phyloP scores from a whole-genome alignment of 306 rosid species.

The Casuarina cunninghamiana region DNA sequence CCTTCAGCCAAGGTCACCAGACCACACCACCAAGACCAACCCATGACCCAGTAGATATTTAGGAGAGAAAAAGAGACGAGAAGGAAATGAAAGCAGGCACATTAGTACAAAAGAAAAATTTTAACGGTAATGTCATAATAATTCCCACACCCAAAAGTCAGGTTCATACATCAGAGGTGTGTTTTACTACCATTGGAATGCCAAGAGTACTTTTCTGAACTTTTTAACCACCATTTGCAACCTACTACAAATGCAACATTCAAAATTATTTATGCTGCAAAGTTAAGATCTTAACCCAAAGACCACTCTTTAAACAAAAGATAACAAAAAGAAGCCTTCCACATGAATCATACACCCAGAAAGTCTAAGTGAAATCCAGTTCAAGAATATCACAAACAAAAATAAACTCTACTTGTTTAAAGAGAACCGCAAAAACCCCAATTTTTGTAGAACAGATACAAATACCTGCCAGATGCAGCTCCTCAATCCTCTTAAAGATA shows the following conservation, averaged over 20 bases:
- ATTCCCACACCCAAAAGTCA: conserved; percentile 4
- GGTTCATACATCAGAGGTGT: too few species aligned
- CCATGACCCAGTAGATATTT: conserved; percentile 5
- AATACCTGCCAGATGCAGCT: conserved; percentile 64
- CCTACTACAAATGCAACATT: not conserved
- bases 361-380: not conserved
- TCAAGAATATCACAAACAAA: not conserved
- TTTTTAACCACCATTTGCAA: not conserved
- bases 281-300: not conserved
- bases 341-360: not conserved
- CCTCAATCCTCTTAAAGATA: conserved; percentile 41
- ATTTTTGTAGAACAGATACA: conserved; percentile 59
- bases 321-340: not conserved
- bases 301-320: not conserved
- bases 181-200: not conserved
- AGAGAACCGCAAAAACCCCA: conserved; percentile 30
- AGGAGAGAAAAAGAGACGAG: not conserved
- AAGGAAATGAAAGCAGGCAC: conserved; percentile 7
- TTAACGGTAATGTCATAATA: not conserved
- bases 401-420: not conserved
- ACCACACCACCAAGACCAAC: conserved; percentile 1
- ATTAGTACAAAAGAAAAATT: not conserved
- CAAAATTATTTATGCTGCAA: not conserved
- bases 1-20: conserved; percentile 1
- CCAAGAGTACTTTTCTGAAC: not conserved